phyloP scores from a whole-genome alignment of 306 rosid species.

The Betula pendula region DNA sequence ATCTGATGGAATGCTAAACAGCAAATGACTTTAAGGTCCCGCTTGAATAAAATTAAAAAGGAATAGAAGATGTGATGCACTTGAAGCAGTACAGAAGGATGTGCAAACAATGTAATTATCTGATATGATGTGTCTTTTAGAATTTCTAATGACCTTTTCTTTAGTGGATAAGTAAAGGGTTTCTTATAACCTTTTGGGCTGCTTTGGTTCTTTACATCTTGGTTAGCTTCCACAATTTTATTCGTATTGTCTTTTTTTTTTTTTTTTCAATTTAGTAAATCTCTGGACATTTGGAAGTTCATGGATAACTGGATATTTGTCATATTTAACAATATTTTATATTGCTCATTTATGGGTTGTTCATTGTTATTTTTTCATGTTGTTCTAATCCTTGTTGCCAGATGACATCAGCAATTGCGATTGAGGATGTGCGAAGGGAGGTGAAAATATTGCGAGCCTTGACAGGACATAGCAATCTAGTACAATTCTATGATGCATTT shows the following conservation, averaged over 20 bases:
- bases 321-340: neutral
- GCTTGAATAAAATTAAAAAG: neutral
- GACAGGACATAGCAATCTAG: conserved; percentile 85
- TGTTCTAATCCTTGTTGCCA: conserved; percentile 34
- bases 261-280: neutral
- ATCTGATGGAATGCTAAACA: neutral
- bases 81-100: neutral
- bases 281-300: neutral
- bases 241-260: neutral
- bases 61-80: conserved; percentile 2
- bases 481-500: conserved; percentile 86
- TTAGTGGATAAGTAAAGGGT: neutral
- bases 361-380: conserved; percentile 9
- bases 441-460: conserved; percentile 92
- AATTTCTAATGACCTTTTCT: neutral
- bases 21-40: neutral
- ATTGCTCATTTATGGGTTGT: neutral
- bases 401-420: conserved; percentile 98
- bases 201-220: neutral
- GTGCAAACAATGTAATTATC: neutral
- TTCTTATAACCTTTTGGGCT: neutral
- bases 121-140: neutral
- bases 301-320: neutral
- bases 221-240: neutral
- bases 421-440: conserved; percentile 98